Conservation (phyloP, 2,329 filamentous ascomycete species). For the Xylariaceae sp. region DNA sequence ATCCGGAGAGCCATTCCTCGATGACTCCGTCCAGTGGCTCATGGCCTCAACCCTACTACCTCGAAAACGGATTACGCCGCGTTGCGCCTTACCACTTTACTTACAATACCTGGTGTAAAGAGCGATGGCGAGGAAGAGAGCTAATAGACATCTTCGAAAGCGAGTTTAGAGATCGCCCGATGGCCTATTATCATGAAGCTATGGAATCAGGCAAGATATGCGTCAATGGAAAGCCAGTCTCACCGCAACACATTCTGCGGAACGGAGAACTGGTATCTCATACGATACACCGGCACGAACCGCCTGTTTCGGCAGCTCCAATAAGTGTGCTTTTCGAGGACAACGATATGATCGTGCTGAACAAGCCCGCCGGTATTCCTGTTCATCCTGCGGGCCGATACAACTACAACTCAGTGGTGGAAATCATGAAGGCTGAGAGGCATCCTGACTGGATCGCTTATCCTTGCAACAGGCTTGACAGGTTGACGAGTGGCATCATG, state of each 20-base stretch:
- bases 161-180: constrained; percentile 85
- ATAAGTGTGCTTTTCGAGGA: constrained; percentile 87
- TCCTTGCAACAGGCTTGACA: constrained; percentile 89
- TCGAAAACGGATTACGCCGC: constrained; percentile 78
- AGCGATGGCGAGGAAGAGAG: constrained; percentile 80
- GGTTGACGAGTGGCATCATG: constrained; percentile 95
- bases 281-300: constrained; percentile 92
- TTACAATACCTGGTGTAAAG: constrained; percentile 92
- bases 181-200: constrained; percentile 82
- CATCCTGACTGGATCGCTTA: constrained; percentile 50
- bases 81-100: constrained; percentile 87
- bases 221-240: constrained; percentile 70
- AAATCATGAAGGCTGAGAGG: constrained; percentile 83
- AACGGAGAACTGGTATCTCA: constrained; percentile 93
- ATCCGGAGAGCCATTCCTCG: constrained; percentile 7
- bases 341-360: constrained; percentile 89
- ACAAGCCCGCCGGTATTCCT: constrained; percentile 92
- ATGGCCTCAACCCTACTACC: constrained; percentile 68
- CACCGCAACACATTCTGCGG: constrained; percentile 66
- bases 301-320: constrained; percentile 77
- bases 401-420: constrained; percentile 89
- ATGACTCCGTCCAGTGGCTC: constrained; percentile 32
- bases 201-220: constrained; percentile 76
- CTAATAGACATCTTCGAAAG: constrained; percentile 84
- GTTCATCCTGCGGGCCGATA: constrained; percentile 95